These are phyloP conservation scores for Neurospora sp. DNA, from an alignment of 495 filamentous ascomycete genomes.

Conservation along the genomic window DNA sequence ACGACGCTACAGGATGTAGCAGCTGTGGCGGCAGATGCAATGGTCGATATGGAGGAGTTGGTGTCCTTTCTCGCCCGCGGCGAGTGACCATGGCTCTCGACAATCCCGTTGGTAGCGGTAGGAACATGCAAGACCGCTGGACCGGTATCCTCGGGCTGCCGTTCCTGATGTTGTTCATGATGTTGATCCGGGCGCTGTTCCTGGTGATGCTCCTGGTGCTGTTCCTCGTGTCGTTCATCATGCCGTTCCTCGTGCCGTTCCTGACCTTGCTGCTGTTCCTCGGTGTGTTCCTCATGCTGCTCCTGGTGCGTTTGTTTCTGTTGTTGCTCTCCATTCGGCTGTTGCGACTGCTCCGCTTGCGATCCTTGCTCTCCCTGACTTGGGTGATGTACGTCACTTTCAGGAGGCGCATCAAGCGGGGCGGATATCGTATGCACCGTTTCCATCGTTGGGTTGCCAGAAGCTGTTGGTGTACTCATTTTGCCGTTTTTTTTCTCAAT, in stretches of 20 bases:
- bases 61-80: constrained; percentile 39
- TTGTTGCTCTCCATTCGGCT: neutral
- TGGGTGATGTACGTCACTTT: neutral
- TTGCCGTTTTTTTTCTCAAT: neutral
- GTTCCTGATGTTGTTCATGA: constrained; percentile 11
- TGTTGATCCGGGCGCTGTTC: constrained; percentile 15
- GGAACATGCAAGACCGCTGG: constrained; percentile 7
- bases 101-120: constrained; percentile 18
- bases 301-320: neutral
- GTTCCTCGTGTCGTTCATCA: neutral
- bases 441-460: neutral
- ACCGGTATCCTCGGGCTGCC: constrained; percentile 10
- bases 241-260: neutral
- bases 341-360: neutral
- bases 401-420: neutral
- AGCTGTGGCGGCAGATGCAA: constrained; percentile 27
- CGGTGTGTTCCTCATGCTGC: neutral
- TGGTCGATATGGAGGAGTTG: constrained; percentile 36
- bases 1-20: constrained; percentile 34
- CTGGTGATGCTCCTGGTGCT: constrained; percentile 13
- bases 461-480: neutral
- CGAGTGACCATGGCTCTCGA: constrained; percentile 24
- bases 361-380: neutral
- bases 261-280: neutral
- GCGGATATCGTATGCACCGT: neutral